Conservation (phyloP, 139 green algal species). For the Picochlorum sp. region DNA sequence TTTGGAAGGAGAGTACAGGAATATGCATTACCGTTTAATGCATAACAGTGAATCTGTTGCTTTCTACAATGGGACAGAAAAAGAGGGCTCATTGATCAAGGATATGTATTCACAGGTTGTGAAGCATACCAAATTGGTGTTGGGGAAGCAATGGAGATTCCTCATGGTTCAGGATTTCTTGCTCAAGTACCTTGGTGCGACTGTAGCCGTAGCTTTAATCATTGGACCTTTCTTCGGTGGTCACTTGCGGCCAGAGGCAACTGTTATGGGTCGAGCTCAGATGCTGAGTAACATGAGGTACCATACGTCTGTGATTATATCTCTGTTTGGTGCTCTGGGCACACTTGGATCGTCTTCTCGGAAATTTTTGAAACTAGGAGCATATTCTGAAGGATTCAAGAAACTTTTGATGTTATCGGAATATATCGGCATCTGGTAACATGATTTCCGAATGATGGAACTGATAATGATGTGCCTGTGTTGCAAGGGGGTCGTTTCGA, state of each 20-base stretch:
- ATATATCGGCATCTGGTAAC: not conserved
- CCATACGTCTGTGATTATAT: conserved; percentile 67
- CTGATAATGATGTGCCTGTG: not conserved
- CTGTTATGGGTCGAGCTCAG: conserved; percentile 32
- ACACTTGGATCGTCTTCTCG: conserved; percentile 40
- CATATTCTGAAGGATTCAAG: conserved; percentile 50
- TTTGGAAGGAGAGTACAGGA: conserved; percentile 39
- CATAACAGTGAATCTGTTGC: conserved; percentile 48
- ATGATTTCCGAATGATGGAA: not conserved
- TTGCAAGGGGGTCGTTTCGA: conserved; percentile 5
- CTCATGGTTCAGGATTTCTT: conserved; percentile 67
- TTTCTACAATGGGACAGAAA: conserved; percentile 45
- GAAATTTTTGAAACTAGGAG: conserved; percentile 51
- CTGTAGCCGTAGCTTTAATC: conserved; percentile 64
- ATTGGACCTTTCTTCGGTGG: conserved; percentile 73
- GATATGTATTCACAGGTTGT: conserved; percentile 31
- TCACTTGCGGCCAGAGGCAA: conserved; percentile 41
- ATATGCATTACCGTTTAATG: conserved; percentile 38
- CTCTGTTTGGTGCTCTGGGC: conserved; percentile 54
- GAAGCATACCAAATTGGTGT: conserved; percentile 28
- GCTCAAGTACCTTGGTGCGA: conserved; percentile 73
- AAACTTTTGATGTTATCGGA: conserved; percentile 32
- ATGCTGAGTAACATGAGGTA: conserved; percentile 78
- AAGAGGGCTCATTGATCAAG: conserved; percentile 34
- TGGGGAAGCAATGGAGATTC: conserved; percentile 56